Percentiles rank a stretch among this genome's conserved stretches.
Evolutionary conservation across 78 protist genomes (phyloP).

Genomic region (Bodo saltans): DNA sequence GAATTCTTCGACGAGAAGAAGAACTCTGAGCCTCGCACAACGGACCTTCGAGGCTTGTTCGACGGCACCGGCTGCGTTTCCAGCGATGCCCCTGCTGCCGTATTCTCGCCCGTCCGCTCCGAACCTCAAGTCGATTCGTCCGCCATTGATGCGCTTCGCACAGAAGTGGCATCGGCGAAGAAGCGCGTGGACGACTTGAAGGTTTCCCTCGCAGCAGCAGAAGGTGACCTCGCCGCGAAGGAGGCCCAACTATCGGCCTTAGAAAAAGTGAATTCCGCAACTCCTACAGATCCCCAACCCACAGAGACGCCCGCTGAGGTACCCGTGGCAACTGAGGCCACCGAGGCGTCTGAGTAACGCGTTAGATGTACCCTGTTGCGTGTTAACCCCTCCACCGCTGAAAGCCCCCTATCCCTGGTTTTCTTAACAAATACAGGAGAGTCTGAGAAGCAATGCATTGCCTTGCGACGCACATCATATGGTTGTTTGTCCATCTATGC

Average conservation of each 20-base stretch:
- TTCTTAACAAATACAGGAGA: no score
- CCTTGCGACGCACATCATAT: no score
- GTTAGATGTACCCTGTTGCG: no score
- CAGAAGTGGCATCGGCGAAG: neutral
- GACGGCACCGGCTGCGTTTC: neutral
- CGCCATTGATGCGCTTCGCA: neutral
- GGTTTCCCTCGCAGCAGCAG: neutral
- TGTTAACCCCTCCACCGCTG: no score
- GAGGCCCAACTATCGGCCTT: neutral
- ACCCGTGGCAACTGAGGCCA: no score
- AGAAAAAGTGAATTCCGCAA: no score
- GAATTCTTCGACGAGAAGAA: conserved; percentile 76
- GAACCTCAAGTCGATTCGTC: neutral
- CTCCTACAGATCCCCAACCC: no score
- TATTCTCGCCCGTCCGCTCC: neutral
- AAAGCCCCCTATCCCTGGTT: no score
- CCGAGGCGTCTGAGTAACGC: no score
- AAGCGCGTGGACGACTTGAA: neutral
- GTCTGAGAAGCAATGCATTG: no score
- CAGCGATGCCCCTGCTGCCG: neutral
- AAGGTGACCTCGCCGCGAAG: neutral
- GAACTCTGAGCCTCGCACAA: conserved; percentile 18
- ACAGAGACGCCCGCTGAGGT: no score
- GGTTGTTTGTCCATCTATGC: no score
- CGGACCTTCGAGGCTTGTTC: neutral